Conservation (phyloP, 768 basidiomycete genomes). For the Mycena polygramma region DNA sequence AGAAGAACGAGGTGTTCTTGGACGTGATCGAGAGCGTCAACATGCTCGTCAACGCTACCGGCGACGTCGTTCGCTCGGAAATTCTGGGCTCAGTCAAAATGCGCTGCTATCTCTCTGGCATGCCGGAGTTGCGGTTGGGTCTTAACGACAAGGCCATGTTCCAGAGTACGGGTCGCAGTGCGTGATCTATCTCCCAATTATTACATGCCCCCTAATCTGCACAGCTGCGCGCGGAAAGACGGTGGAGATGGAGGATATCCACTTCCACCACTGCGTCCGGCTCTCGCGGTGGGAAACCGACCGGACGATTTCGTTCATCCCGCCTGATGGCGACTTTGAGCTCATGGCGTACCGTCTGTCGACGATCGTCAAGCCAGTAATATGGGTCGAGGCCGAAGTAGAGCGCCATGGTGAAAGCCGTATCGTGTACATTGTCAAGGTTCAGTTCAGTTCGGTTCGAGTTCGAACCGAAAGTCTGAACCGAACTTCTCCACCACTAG, state of each 20-base stretch:
- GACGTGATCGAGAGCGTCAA: constrained; percentile 99
- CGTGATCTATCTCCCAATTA: constrained; percentile 40
- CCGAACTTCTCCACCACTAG: no score
- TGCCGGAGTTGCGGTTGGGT: constrained; percentile 96
- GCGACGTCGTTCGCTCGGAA: constrained; percentile 96
- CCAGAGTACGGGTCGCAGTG: constrained; percentile 94
- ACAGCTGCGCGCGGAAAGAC: constrained; percentile 93
- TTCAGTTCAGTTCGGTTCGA: no score
- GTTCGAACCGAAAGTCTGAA: no score
- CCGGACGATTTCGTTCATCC: constrained; percentile 98
- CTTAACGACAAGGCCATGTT: constrained; percentile 99
- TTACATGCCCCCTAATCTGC: not conserved
- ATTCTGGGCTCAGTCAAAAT: constrained; percentile 98
- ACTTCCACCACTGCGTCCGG: constrained; percentile 99
- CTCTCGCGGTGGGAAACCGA: constrained; percentile 98
- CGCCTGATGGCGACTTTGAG: constrained; percentile 98
- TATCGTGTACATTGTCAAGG: constrained; percentile 95
- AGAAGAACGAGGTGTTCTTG: constrained; percentile 99
- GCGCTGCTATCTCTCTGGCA: constrained; percentile 99
- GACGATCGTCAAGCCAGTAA: constrained; percentile 94
- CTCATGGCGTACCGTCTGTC: constrained; percentile 96
- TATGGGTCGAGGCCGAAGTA: constrained; percentile 97
- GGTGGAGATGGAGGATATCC: constrained; percentile 99
- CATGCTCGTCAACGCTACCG: constrained; percentile 87
- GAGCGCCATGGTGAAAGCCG: constrained; percentile 94